Evolutionary conservation across 1,284 basidiomycete species (phyloP).

Genomic region (Rhodotorula sp.): DNA sequence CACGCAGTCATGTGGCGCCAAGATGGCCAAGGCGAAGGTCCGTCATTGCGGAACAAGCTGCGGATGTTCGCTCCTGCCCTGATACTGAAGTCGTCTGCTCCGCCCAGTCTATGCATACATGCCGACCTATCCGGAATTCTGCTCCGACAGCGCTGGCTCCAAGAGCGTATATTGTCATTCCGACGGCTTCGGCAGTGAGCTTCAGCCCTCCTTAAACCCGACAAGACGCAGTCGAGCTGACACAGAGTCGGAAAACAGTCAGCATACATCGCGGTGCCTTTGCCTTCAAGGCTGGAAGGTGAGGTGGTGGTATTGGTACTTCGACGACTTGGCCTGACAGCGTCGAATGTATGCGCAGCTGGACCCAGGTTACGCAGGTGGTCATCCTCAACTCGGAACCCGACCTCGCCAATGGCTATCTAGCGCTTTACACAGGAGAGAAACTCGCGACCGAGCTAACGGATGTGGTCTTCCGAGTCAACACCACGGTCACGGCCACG

Average conservation of each 20-base stretch:
- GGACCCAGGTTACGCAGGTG: conserved; percentile 21
- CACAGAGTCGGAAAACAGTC: neutral
- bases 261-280: conserved; percentile 22
- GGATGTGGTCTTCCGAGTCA: conserved; percentile 20
- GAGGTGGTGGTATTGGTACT: neutral
- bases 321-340: too few species aligned
- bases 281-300: conserved; percentile 13
- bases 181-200: neutral
- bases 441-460: conserved; percentile 6
- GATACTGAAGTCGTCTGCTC: neutral
- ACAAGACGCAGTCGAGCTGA: neutral
- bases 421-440: conserved; percentile 15
- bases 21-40: conserved; percentile 27
- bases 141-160: neutral
- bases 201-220: neutral
- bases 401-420: conserved; percentile 15
- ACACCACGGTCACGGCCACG: conserved; percentile 13
- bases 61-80: neutral
- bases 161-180: conserved; percentile 10
- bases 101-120: conserved; percentile 34
- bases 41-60: neutral
- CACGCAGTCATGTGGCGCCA: conserved; percentile 28
- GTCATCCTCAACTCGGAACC: conserved; percentile 25
- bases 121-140: conserved; percentile 14
- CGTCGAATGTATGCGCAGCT: neutral